A percentile compares a stretch with the other conserved stretches of the same genome.
Conservation (phyloP, 441 rosid genomes). For the Monsonia emarginata region DNA sequence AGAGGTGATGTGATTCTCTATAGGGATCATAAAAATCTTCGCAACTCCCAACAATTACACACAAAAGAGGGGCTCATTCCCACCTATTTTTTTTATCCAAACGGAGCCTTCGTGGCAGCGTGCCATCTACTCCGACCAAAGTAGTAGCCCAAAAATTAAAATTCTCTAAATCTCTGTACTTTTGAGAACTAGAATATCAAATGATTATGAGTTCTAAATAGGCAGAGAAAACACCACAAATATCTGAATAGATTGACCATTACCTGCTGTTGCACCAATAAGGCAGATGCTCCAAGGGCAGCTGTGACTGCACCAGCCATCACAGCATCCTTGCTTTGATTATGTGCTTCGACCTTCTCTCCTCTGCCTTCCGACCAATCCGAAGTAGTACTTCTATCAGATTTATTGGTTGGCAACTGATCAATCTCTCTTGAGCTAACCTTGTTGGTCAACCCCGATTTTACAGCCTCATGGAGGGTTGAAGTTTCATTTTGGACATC, state of each 20-base stretch:
- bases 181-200: neutral
- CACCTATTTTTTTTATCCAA: too few relatives aligned
- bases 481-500: constrained; percentile 23
- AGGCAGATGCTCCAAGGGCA: constrained; percentile 90
- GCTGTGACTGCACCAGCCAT: constrained; percentile 88
- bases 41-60: too few relatives aligned
- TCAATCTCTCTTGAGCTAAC: constrained; percentile 19
- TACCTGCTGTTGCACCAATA: constrained; percentile 66
- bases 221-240: neutral
- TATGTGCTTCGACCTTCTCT: constrained; percentile 27
- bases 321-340: constrained; percentile 33
- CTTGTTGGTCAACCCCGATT: constrained; percentile 22
- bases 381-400: constrained; percentile 21
- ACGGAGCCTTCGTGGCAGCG: too few relatives aligned
- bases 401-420: constrained; percentile 16
- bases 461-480: constrained; percentile 20
- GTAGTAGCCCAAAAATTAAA: neutral
- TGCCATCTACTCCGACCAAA: neutral
- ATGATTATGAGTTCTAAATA: neutral
- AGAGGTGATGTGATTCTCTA: too few relatives aligned
- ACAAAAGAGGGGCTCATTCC: too few relatives aligned
- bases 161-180: neutral
- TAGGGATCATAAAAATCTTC: too few relatives aligned
- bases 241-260: constrained; percentile 11
- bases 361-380: constrained; percentile 20